Evolutionary conservation across 75 land plant genomes (phyloP), one percentile per base, ranked within the genome.

Genomic region (Larix kaempferi): DNA sequence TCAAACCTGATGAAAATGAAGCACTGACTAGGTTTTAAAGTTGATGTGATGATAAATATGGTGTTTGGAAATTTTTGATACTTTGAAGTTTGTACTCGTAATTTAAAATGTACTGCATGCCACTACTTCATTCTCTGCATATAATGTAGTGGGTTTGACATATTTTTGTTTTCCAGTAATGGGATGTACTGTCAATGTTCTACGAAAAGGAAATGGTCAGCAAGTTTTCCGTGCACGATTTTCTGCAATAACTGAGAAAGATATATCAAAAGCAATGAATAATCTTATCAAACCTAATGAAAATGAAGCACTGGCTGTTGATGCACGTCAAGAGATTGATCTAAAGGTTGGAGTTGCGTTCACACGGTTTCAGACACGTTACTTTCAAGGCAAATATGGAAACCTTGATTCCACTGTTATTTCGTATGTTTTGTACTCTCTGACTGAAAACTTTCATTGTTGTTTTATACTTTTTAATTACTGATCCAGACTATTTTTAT

Each of bases 341-440:
- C 88, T 96, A 81, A 96, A 96, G 82, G 99, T 96, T 81, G 99
- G 99, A 77, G 99, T 96, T 49, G 98, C 99, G 74, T 96, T 96
- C 80, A 94, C 99, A 61, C 85, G 99, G 57, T 96, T 94, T 77
- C 99, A 96, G 78, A 96, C 99, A 57, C 89, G 90, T 10, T 94
- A 89, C 82, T 96, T 96, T 71, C 98, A 96, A 82, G 98, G 99
- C 69, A 96, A 94, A 90, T 96, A 96, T 80, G 99, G 99, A 62
- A 96, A 96, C 76, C 97, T 96, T 73, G 98, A 96, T 78, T 87
- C 99, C 21, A 90, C 95, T 87, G 95, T 96, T 58, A 96, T 96
- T 80, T 96, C 99, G 98, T 96, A 79, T 35, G 92, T 87, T 77
- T 61, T 78, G 59, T 78, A 25, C 44, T 41, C 71, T 59, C 23